Base-by-base conservation (phyloP, 352 stramenopile species). In the Globisporangium irregulare region DNA sequence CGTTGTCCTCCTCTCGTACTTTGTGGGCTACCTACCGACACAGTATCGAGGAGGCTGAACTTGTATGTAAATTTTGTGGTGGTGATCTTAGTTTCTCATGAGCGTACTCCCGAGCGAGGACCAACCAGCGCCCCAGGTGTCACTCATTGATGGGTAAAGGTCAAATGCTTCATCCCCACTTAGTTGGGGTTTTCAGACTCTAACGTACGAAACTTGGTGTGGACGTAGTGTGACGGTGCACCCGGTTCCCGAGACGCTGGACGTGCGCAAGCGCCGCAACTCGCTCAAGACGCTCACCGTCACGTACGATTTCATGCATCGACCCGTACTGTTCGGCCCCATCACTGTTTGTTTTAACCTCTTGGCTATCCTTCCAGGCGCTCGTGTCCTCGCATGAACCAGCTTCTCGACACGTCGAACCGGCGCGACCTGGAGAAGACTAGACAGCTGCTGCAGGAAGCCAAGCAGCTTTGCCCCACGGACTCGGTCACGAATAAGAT, bases 41-140 rank as follows among this genome's bases (percentile, higher is more conserved):
- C 14, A n/a, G 12, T 20, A 15, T 20, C 20, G 38, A 48, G 5
- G 38, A n/a, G 4, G 1, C 38, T 48, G 38, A 48, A 32, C 27
- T 2, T 32, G 1, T n/a, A 8, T 53, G 22, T 29, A 27, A 29
- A 24, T 25, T 67, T 14, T n/a, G 9, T 1, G 5, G 64, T 43
- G 27, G 27, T 43, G 6, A 25, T 58, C 50, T 9, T 50, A 93
- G 85, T 89, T 95, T 32, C 59, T 93, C 7, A 92, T 93, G 73
- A 95, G 87, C 51, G 82, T 92, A 7, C 67, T 94, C 9, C 87
- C 85, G 5, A 77, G 83, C 0, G 84, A 93, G 73, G 81, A 92
- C 9, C 68, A 81, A 22, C 66, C 59, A 24, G 29, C 29, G n/a
- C 63, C 72, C 24, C 62, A 66, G n/a, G 70, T 84, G 27, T 32